Percentiles rank a stretch among this genome's conserved stretches.
Evolutionary conservation across 2,329 filamentous ascomycete genomes (phyloP).

Genomic region (Saccharata proteae): DNA sequence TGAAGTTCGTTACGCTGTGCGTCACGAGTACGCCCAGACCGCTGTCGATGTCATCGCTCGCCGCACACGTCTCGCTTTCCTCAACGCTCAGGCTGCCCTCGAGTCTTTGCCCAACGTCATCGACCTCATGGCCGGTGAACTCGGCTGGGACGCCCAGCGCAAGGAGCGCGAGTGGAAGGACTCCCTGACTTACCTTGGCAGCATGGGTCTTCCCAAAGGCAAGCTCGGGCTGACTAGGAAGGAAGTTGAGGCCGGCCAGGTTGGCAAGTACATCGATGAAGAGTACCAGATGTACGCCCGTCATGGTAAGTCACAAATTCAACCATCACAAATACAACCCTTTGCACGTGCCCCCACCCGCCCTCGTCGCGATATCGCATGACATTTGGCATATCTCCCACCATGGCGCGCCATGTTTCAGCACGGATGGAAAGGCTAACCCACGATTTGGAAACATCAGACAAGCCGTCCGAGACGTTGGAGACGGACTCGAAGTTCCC

Average conservation of each 20-base stretch:
- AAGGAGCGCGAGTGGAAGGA: slow-evolving; percentile 76
- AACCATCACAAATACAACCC: no score
- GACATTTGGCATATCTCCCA: slow-evolving; percentile 4
- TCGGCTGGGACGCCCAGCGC: slow-evolving; percentile 62
- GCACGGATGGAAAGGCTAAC: slow-evolving; percentile 1
- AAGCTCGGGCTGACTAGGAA: slow-evolving; percentile 43
- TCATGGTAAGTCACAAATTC: slow-evolving; percentile 30
- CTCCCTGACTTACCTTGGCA: slow-evolving; percentile 44
- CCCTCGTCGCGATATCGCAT: slow-evolving; percentile 2
- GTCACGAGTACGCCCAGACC: slow-evolving; percentile 84
- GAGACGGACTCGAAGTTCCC: slow-evolving; percentile 36
- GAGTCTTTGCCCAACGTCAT: slow-evolving; percentile 77
- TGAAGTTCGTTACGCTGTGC: slow-evolving; percentile 77
- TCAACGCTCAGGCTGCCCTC: slow-evolving; percentile 82
- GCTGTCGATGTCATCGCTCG: slow-evolving; percentile 80
- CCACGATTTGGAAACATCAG: slow-evolving; percentile 18
- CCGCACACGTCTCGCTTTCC: slow-evolving; percentile 72
- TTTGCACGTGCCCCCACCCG: background rate
- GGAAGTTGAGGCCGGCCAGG: slow-evolving; percentile 45
- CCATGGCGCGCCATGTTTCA: slow-evolving; percentile 1
- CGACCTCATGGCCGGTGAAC: slow-evolving; percentile 76
- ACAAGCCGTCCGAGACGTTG: slow-evolving; percentile 42
- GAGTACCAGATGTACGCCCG: slow-evolving; percentile 37
- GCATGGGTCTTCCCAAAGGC: slow-evolving; percentile 49
- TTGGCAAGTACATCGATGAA: slow-evolving; percentile 33